These are phyloP conservation scores for Trichoderma sp. DNA, from an alignment of 2,329 filamentous ascomycete genomes.

Conservation along the genomic window DNA sequence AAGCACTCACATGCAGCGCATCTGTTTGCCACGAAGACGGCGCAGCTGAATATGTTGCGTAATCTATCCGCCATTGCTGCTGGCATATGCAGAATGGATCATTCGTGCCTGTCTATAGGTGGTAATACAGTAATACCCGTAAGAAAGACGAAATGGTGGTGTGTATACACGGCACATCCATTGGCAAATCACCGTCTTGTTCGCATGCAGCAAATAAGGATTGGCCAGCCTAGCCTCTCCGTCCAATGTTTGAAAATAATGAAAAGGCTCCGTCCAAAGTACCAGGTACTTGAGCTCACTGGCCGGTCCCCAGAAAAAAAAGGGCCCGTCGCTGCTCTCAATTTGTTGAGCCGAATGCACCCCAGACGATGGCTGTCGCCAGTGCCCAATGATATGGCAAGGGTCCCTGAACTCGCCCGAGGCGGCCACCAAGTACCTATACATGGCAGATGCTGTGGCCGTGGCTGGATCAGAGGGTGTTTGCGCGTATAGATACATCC, in stretches of 20 bases:
- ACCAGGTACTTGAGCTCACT: background rate
- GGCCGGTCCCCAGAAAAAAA: slow-evolving; percentile 4
- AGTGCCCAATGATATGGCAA: slow-evolving; percentile 20
- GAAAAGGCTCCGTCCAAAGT: background rate
- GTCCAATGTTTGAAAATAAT: slow-evolving; percentile 17
- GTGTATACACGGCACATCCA: background rate
- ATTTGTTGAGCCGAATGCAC: slow-evolving; percentile 20
- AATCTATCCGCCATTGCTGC: background rate
- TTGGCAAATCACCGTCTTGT: background rate
- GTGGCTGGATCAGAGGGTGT: background rate
- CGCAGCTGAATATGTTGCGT: background rate
- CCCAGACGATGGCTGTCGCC: slow-evolving; percentile 21
- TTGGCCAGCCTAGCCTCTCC: slow-evolving; percentile 8
- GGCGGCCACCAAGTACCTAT: background rate
- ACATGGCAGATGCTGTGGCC: background rate
- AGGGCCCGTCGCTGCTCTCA: background rate
- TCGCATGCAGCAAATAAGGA: slow-evolving; percentile 7
- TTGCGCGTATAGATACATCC: background rate
- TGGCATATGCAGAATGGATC: background rate
- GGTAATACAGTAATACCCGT: background rate
- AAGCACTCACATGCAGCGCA: background rate
- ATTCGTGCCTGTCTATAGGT: background rate
- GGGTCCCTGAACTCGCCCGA: slow-evolving; percentile 20
- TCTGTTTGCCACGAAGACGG: slow-evolving; percentile 10
- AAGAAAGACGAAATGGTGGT: background rate